Evolutionary conservation across 2,329 filamentous ascomycete genomes (phyloP).

Genomic region (Cryphonectria naterciae): DNA sequence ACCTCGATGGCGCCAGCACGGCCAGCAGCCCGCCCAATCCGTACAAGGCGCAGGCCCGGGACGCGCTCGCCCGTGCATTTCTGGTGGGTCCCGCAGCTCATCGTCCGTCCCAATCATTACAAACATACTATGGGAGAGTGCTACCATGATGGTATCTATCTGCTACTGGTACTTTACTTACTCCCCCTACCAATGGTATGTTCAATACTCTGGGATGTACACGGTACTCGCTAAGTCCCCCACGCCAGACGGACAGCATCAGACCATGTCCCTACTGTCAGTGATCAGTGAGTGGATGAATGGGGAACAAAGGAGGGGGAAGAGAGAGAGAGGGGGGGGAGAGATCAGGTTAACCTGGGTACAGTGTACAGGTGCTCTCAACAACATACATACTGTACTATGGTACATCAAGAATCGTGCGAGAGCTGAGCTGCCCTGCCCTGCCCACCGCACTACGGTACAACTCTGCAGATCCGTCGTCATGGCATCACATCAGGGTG

Average conservation of each 20-base stretch:
- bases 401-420: background rate
- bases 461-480: background rate
- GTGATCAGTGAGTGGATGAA: background rate
- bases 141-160: background rate
- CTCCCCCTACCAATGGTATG: background rate
- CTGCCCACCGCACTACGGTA: background rate
- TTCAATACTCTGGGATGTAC: background rate
- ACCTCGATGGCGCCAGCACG: background rate
- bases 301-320: background rate
- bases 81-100: background rate
- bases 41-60: background rate
- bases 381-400: background rate
- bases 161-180: background rate
- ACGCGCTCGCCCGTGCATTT: background rate
- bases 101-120: background rate
- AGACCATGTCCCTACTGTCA: background rate
- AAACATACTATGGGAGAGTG: background rate
- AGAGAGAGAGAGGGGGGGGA: background rate
- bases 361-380: background rate
- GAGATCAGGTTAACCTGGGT: background rate
- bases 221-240: background rate
- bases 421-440: background rate
- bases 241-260: background rate
- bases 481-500: background rate
- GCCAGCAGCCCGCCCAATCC: background rate